A percentile compares a stretch with the other conserved stretches of the same genome.
phyloP scores from a whole-genome alignment of 2,329 filamentous ascomycete genomes.

The Monosporascus sp. region DNA sequence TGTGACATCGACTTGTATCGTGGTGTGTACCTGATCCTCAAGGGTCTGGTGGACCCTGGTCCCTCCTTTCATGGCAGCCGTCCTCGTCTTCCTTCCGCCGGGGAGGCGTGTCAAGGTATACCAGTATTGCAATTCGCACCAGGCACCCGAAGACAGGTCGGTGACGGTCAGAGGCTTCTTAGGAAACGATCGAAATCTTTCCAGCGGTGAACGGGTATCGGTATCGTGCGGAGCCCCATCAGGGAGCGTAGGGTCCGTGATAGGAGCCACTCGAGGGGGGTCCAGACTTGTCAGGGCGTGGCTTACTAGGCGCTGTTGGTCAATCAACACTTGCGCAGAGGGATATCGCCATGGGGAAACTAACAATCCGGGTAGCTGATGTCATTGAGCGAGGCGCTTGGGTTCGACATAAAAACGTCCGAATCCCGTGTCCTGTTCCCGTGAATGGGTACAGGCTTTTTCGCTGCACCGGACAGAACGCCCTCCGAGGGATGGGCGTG shows the following conservation, averaged over 20 bases:
- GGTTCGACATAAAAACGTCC: background rate
- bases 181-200: conserved; percentile 72
- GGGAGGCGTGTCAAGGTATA: conserved; percentile 72
- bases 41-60: conserved; percentile 74
- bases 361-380: conserved; percentile 50
- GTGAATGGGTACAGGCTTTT: conserved; percentile 1
- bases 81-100: conserved; percentile 68
- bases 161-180: conserved; percentile 80
- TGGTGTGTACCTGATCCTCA: conserved; percentile 78
- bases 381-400: conserved; percentile 14
- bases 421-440: background rate
- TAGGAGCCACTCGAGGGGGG: conserved; percentile 9
- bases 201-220: conserved; percentile 53
- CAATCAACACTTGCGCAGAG: conserved; percentile 49
- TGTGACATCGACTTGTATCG: conserved; percentile 64
- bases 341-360: conserved; percentile 17
- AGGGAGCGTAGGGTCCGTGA: conserved; percentile 3
- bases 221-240: conserved; percentile 24
- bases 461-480: background rate
- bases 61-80: conserved; percentile 78
- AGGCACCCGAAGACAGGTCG: conserved; percentile 81
- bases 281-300: conserved; percentile 29
- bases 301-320: conserved; percentile 59
- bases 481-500: background rate
- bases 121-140: conserved; percentile 94